These are phyloP conservation scores for Boletus holoroseus DNA, from an alignment of 1,284 basidiomycete genomes.

Conservation along the genomic window DNA sequence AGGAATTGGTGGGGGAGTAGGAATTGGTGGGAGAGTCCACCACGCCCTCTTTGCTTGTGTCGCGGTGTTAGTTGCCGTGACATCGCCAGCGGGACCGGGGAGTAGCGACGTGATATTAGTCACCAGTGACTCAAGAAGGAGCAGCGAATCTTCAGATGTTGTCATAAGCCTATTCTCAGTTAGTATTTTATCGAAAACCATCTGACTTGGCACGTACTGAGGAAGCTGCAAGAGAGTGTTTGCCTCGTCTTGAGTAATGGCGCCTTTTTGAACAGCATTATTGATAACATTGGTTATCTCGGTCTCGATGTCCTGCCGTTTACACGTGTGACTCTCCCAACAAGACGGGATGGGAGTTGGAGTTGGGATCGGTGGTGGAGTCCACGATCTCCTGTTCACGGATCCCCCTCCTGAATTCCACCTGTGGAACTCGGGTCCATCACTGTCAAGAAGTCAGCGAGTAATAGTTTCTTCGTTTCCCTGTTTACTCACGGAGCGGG, in stretches of 20 bases:
- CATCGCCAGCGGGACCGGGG: not conserved
- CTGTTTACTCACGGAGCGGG: conserved; percentile 1
- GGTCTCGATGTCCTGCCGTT: not conserved
- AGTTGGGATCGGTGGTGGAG: not conserved
- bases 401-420: too few species aligned
- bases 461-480: not conserved
- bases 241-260: not conserved
- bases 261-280: not conserved
- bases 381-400: not conserved
- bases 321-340: not conserved
- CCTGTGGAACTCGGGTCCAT: not conserved
- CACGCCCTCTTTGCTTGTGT: not conserved
- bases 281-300: not conserved
- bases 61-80: not conserved
- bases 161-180: not conserved
- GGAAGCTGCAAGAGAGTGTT: not conserved
- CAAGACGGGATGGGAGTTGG: not conserved
- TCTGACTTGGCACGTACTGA: not conserved
- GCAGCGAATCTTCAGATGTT: not conserved
- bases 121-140: not conserved
- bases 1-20: too few species aligned
- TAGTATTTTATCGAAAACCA: not conserved
- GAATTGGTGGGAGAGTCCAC: not conserved
- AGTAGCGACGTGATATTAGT: not conserved
- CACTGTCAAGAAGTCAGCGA: not conserved